These are phyloP conservation scores for Alternaria conjuncta DNA, from an alignment of 2,329 filamentous ascomycete genomes.

Conservation along the genomic window DNA sequence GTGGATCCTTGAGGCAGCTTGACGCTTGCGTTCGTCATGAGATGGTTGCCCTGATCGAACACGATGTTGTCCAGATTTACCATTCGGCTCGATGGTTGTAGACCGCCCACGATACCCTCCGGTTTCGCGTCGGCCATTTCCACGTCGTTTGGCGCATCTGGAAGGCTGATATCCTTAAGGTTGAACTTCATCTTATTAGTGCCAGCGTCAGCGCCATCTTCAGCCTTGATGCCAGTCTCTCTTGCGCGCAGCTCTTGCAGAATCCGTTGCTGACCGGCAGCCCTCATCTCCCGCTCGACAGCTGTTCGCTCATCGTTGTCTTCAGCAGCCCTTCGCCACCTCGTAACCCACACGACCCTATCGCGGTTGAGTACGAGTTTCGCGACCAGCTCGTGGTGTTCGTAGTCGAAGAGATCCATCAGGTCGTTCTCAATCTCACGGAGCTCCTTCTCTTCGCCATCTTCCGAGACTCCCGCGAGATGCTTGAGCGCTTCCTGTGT, in stretches of 20 bases:
- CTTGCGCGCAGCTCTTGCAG: constrained; percentile 87
- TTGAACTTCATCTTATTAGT: constrained; percentile 81
- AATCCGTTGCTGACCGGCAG: constrained; percentile 84
- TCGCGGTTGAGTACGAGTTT: constrained; percentile 91
- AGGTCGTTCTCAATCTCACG: constrained; percentile 97
- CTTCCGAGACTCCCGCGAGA: constrained; percentile 75
- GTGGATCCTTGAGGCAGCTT: constrained; percentile 92
- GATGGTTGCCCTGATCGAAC: constrained; percentile 96
- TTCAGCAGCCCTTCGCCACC: constrained; percentile 81
- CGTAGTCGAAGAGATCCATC: constrained; percentile 98
- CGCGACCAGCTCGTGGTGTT: constrained; percentile 90
- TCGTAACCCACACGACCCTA: constrained; percentile 94
- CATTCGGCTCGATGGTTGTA: constrained; percentile 85
- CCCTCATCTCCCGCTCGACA: constrained; percentile 89
- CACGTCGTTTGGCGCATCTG: constrained; percentile 60
- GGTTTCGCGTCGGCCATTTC: constrained; percentile 51
- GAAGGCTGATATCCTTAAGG: constrained; percentile 85
- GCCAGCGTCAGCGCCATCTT: constrained; percentile 65
- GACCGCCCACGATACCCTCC: constrained; percentile 71
- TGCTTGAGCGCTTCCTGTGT: constrained; percentile 83
- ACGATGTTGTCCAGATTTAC: constrained; percentile 96
- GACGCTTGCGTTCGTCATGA: constrained; percentile 99
- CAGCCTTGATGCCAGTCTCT: constrained; percentile 62
- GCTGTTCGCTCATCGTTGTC: constrained; percentile 73
- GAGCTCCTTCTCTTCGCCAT: constrained; percentile 82